Percentiles rank a stretch among this genome's conserved stretches.
Conservation (phyloP, 2,329 filamentous ascomycete species). For the Triangularia verruculosa region DNA sequence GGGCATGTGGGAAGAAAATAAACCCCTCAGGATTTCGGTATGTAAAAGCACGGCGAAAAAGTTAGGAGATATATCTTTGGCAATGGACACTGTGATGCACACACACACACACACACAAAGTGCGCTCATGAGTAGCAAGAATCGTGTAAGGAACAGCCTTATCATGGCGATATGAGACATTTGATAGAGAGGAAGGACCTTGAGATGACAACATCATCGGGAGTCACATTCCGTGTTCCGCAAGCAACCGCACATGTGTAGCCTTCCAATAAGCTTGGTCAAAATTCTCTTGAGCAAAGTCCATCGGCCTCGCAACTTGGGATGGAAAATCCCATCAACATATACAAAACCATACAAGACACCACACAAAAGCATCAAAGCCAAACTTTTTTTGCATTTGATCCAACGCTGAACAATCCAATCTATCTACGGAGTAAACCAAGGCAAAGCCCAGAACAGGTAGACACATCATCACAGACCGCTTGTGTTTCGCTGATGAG, state of each 20-base stretch:
- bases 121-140: background rate
- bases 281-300: background rate
- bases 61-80: no score
- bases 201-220: background rate
- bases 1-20: no score
- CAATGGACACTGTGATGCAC: no score
- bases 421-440: slow-evolving; percentile 5
- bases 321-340: background rate
- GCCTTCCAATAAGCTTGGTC: background rate
- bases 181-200: background rate
- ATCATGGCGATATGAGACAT: background rate
- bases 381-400: slow-evolving; percentile 10
- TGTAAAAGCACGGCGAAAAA: no score
- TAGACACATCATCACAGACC: background rate
- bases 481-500: background rate
- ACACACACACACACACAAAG: no score
- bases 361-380: background rate
- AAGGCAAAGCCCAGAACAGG: background rate
- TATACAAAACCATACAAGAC: background rate
- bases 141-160: background rate
- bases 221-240: background rate
- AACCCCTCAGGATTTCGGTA: no score
- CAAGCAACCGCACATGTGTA: background rate
- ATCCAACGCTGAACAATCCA: slow-evolving; percentile 6
- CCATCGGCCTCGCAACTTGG: background rate